Conservation (phyloP, 2,329 filamentous ascomycete species). For the Trichoderma sp. region DNA sequence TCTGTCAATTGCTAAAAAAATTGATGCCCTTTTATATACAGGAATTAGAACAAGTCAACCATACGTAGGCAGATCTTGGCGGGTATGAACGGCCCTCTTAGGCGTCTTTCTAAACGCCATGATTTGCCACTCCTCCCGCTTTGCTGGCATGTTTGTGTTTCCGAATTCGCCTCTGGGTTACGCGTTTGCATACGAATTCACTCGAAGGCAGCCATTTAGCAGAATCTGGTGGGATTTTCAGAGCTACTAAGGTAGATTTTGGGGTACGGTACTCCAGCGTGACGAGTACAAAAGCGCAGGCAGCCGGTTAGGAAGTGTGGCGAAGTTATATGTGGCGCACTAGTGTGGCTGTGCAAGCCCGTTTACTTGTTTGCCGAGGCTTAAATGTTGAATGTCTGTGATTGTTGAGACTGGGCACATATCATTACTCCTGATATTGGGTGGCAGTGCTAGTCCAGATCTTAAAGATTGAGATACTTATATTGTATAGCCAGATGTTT, state of each 20-base stretch:
- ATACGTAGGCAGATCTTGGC: background rate
- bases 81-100: background rate
- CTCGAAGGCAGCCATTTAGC: slow-evolving; percentile 8
- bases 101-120: background rate
- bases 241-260: background rate
- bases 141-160: background rate
- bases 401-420: background rate
- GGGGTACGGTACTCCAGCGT: background rate
- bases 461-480: too few relatives aligned
- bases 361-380: background rate
- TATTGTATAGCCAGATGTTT: too few relatives aligned
- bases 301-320: background rate
- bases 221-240: background rate
- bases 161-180: background rate
- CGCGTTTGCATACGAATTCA: slow-evolving; percentile 9
- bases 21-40: background rate
- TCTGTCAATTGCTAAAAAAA: background rate
- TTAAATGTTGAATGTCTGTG: background rate
- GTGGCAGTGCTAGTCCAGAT: too few relatives aligned
- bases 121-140: slow-evolving; percentile 7
- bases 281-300: background rate
- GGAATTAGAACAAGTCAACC: background rate
- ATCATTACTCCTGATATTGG: too few relatives aligned
- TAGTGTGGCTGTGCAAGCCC: background rate
- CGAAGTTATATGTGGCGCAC: background rate